Evolutionary conservation across 2,329 filamentous ascomycete species (phyloP), one percentile per base, ranked within the genome.

Genomic region (Phialocephala subalpina): DNA sequence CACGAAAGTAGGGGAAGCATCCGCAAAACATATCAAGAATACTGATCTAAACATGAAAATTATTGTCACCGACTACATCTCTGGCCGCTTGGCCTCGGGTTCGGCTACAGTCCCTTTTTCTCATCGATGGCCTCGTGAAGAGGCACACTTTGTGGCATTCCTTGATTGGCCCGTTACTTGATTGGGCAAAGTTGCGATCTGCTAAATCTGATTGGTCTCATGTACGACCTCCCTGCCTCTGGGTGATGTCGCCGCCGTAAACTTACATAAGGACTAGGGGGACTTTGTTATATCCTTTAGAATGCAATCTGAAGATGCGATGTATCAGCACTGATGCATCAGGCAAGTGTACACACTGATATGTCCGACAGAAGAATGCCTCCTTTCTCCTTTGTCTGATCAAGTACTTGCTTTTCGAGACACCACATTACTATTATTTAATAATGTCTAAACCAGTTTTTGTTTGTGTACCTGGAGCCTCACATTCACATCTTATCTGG

Each of bases 381-480:
- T 52, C 49, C 38, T 16, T 57, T 42, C 56, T 58, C 22, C 22
- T 62, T 45, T 56, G 58, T 59, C 52, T 61, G 42, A 59, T 42
- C 38, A 36, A 52, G 38, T 65, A 20, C 11, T 47, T 49, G 27
- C 4, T 18, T 16, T 52, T 45, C 52, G 58, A 60, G 38, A 49
- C 29, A 11, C 5, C 29, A 57, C 38, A 38, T 42, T 29, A 58
- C 40, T 40, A 22, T 40, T 22, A 36, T 58, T 58, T 52, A 6
- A 65, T 58, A 67, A 74, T 73, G 71, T 69, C 71, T 53, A 73
- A 65, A 63, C 79, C 80, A 62, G 78, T 77, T 4, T 75, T 82
- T 12, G 66, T 82, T 66, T 78, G 80, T 58, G 71, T 81, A 61
- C 79, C 75, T 8, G 79, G 78, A 60, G 74, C 78, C 53, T 81